Base-by-base conservation (phyloP, 306 rosid species). In the Fragaria ananassa region DNA sequence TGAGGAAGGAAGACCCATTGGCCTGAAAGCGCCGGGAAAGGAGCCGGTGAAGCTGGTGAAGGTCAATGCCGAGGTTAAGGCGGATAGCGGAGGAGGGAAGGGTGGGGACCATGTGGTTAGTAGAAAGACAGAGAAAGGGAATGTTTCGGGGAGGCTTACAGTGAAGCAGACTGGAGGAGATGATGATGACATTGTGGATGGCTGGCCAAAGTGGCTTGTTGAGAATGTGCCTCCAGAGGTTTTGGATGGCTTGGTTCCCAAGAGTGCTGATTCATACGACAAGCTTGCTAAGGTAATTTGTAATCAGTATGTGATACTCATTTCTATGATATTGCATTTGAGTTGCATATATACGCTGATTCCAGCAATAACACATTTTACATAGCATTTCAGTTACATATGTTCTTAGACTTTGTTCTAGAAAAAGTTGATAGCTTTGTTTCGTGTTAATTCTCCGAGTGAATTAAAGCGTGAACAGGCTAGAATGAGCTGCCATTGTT, bases 161-260 rank as follows among this genome's bases (percentile, higher is more conserved):
- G 68, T 81, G 41, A 67, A 80, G 77, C 81, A 79, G 64, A 90
- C 72, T 80, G 90, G 84, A 68, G 87, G 79, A 37, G 82, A 81
- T 71, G 82, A 81, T 68, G 82, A 79, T 58, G 95, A 85, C 51
- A 44, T 49, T 68, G 86, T 79, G 51, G 78, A 66, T 19, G 91
- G 87, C 41, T 92, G 93, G 96, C 93, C 96, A 6, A 84, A 85
- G 62, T 92, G 97, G 97, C 81, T 92, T 18, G 85, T 85, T 74
- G 89, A 92, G 49, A 92, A 90, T 72, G 77, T 92, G 56, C 47
- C 88, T 34, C 15, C 0, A 64, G 74, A 80, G 2, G 84, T 75
- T 79, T 86, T 92, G 88, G 67, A 53, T 11, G 83, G 78, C 39
- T 79, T 92, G 73, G 85, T 83, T 57, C 88, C 90, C 11, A 88